Base-by-base conservation (phyloP, 2,329 filamentous ascomycete genomes). In the Diaporthe amygdali region DNA sequence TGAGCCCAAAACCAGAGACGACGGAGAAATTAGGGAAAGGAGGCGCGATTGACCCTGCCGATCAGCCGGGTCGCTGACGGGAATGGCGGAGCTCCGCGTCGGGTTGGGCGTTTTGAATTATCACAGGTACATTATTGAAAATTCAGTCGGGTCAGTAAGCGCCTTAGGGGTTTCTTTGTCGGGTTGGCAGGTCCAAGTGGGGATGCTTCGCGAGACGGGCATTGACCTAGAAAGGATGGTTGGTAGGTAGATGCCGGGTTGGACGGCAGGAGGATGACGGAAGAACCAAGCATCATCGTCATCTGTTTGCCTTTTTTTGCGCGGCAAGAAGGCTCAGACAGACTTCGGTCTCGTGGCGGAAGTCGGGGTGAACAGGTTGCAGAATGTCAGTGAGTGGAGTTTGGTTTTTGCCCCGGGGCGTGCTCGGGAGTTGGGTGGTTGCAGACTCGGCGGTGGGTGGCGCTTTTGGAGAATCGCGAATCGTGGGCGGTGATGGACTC, bases 1-100 rank as follows among this genome's bases (percentile, higher is more conserved):
- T 55, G 41, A 39, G 32, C 37, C 41, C 52, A 34, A 34, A 68
- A 55, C 52, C 41, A 55, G 17, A 39, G 41, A 49, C 32, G 17
- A 64, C 44, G 59, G 44, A 64, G 59, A 64, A 64, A 49, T 64
- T 64, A n/a, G 27, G 59, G 27, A 59, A 59, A 59, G 52, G 66
- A 56, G 66, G 25, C 4, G 66, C 52, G 17, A 15, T 39, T 27
- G 22, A 68, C 52, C 66, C 44, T 59, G 52, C 41, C 66, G 66
- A 68, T 68, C 66, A 59, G 52, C 44, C 17, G 46, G 41, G 46
- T 51, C 46, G 66, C 34, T 46, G 22, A 44, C 41, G 44, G 52
- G 52, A 32, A 32, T 41, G 41, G 66, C 66, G 66, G 52, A 68
- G 54, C 22, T 51, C 37, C 25, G 66, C 52, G 52, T 34, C 52